Evolutionary conservation across 495 filamentous ascomycete species (phyloP), one percentile per base, ranked within the genome.

Genomic region (Aspergillus cavernicola): DNA sequence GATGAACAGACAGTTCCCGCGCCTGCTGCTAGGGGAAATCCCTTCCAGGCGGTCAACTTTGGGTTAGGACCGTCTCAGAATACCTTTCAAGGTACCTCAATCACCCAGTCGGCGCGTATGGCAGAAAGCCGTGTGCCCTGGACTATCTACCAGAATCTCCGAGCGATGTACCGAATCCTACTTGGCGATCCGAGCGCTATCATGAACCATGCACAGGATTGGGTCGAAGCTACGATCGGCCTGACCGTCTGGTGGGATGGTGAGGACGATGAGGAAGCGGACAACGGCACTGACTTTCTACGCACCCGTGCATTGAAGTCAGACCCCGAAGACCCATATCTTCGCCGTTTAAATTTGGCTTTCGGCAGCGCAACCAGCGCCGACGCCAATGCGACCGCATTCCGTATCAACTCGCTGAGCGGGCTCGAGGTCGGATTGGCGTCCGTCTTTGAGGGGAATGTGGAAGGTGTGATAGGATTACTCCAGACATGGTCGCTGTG

Each of bases 171-270:
- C 61, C 83, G 82, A 13, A 82, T 90, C 31, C 68, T 93, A 7
- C 80, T 90, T 2, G 91, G 92, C 18, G 78, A 84, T 39, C 68
- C 79, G 10, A 71, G 77, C 9, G 83, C 88, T 11, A 88, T 95
- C 55, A 72, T 91, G 31, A 77, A 79, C 28, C 71, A 78, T 40
- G 76, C 89, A 9, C 79, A 87, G 58, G 89, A 93, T 65, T 97
- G 90, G 91, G 77, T 90, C 39, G 92, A 97, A 68, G 90, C 89
- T 0, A 85, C 86, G 2, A 68, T 95, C 42, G 85, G 83, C 4
- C 68, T 95, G 39, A 86, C 89, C 9, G 83, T 85, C 0, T 96
- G 91, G 91, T 95, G 90, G 89, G 84, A 90, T 65, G 88, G 91
- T 31, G 80, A 87, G 13, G 83, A 85, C 46, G 77, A 85, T 15